Percentiles rank a stretch among this genome's conserved stretches.
Evolutionary conservation across 2,329 filamentous ascomycete species (phyloP).

Genomic region (Chaetomium sp.): DNA sequence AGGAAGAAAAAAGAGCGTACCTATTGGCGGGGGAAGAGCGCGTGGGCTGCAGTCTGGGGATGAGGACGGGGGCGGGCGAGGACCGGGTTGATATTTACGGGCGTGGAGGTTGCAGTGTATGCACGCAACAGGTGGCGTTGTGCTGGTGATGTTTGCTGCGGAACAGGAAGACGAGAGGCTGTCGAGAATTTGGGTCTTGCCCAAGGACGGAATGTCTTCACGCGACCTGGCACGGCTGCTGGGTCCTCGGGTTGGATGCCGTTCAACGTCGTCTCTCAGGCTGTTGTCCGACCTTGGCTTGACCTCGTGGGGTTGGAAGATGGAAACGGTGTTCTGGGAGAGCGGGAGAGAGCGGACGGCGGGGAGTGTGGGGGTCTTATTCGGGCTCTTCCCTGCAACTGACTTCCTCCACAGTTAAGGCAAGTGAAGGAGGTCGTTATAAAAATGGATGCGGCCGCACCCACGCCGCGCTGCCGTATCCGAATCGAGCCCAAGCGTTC

Average conservation of each 20-base stretch:
- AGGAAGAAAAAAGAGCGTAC: constrained; percentile 8
- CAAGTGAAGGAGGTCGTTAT: not conserved
- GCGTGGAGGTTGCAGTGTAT: not conserved
- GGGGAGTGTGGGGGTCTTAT: constrained; percentile 28
- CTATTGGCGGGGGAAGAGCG: not conserved
- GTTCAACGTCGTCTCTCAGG: constrained; percentile 10
- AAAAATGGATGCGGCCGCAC: constrained; percentile 12
- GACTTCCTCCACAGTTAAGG: not conserved
- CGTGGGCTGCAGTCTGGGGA: not conserved
- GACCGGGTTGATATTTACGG: not conserved
- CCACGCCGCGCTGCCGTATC: constrained; percentile 15
- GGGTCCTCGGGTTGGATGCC: not conserved
- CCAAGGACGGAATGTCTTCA: constrained; percentile 11
- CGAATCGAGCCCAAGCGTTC: constrained; percentile 9
- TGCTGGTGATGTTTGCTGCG: too few relatives aligned
- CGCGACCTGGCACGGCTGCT: constrained; percentile 14
- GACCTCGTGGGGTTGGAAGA: constrained; percentile 11
- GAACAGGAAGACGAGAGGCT: not conserved
- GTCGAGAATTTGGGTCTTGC: not conserved
- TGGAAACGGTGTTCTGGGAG: constrained; percentile 20
- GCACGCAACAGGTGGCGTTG: too few relatives aligned
- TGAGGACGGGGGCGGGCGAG: not conserved
- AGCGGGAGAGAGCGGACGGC: constrained; percentile 19
- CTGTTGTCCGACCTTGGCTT: constrained; percentile 19
- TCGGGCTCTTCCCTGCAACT: constrained; percentile 11